Base-by-base conservation (phyloP, 2,329 filamentous ascomycete species). In the Pseudonectria buxi region DNA sequence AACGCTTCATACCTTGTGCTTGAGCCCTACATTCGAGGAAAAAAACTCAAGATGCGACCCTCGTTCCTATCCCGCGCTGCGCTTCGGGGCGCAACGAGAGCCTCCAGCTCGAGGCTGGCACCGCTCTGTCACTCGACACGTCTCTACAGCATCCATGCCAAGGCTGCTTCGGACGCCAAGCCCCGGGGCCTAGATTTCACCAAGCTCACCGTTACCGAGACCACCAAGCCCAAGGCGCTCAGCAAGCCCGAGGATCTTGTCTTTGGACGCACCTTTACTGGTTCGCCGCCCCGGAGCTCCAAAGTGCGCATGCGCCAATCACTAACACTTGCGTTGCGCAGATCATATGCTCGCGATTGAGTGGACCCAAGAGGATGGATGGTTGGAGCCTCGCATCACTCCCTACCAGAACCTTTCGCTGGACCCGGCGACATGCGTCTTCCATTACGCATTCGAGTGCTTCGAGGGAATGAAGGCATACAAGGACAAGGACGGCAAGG, bases 381-480 rank as follows among this genome's bases (percentile, higher is more conserved):
- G 92, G 92, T 67, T 83, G 28, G 66, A 80, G 11, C 86, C 90
- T 39, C 74, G 78, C 47, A 96, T 98, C 58, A 81, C 77, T 13
- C 92, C 92, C 14, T 96, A 96, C 72, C 88, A 95, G 66, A 95
- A 95, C 67, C 85, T 98, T 51, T 90, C 86, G 30, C 83, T 98
- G 53, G 92, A 96, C 63, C 92, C 92, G 16, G 87, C 92, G 28
- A 92, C 87, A 24, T 96, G 89, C 67, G 92, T 96, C 44, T 90
- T 98, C 68, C 92, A 98, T 75, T 98, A 98, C 65, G 92, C 87
- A 32, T 96, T 96, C 58, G 86, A 94, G 64, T 92, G 85, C 62
- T 98, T 98, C 65, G 92, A 98, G 71, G 92, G 92, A 51, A 95
- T 96, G 88, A 98, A 98, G 72, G 92, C 92, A 41, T 98, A 98